phyloP scores from a whole-genome alignment of 2,329 filamentous ascomycete genomes.

The Raffaelea ambrosiae region DNA sequence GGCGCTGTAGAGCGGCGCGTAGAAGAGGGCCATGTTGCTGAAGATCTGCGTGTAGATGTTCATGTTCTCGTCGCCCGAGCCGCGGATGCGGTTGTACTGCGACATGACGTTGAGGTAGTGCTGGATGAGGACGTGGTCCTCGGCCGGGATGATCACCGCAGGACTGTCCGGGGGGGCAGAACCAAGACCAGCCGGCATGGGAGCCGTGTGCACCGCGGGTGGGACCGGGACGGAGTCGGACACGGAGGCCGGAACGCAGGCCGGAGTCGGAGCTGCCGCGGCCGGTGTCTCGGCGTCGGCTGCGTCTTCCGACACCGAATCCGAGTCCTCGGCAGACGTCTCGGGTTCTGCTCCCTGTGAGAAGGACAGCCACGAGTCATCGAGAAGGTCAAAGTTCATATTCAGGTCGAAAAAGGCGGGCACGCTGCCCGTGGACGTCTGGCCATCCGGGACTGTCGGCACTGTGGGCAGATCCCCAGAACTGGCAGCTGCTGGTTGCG shows the following conservation, averaged over 20 bases:
- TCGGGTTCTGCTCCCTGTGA: too few relatives aligned
- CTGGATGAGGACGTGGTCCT: slow-evolving; percentile 2
- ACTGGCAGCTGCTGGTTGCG: too few relatives aligned
- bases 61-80: slow-evolving; percentile 5
- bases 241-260: too few relatives aligned
- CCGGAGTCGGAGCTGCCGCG: too few relatives aligned
- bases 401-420: slow-evolving; percentile 6
- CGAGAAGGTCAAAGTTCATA: slow-evolving; percentile 6
- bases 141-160: background rate
- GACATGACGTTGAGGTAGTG: slow-evolving; percentile 7
- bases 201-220: too few relatives aligned
- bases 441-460: background rate
- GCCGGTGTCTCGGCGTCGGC: too few relatives aligned
- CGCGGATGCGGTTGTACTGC: slow-evolving; percentile 4
- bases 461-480: too few relatives aligned
- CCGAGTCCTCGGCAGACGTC: too few relatives aligned
- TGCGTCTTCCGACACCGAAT: too few relatives aligned
- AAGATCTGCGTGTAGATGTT: slow-evolving; percentile 8
- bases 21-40: slow-evolving; percentile 7
- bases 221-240: too few relatives aligned
- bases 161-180: too few relatives aligned
- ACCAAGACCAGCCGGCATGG: too few relatives aligned
- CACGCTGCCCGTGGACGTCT: background rate
- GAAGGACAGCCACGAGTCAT: slow-evolving; percentile 3
- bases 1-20: slow-evolving; percentile 3